Evolutionary conservation across 495 filamentous ascomycete genomes (phyloP).

Genomic region (Schizothecium vesticola): DNA sequence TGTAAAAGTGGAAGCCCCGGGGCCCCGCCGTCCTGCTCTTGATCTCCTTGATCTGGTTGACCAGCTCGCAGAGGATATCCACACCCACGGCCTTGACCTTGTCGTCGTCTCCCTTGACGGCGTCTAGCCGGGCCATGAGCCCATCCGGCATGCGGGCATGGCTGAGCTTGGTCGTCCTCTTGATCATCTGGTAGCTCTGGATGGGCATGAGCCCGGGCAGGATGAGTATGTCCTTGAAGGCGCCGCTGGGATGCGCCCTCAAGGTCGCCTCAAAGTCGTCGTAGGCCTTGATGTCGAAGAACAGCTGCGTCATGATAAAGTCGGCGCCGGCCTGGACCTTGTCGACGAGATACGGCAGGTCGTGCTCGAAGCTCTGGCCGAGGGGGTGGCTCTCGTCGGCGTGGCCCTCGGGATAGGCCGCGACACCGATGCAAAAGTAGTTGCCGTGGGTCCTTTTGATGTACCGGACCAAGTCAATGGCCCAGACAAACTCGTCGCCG

Average conservation of each 20-base stretch:
- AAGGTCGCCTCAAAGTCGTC: conserved; percentile 70
- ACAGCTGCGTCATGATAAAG: conserved; percentile 99
- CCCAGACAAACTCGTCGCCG: conserved; percentile 81
- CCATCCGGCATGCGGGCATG: conserved; percentile 72
- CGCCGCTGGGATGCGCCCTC: conserved; percentile 75
- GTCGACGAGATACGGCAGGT: conserved; percentile 85
- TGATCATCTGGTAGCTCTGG: conserved; percentile 93
- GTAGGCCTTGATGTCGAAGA: conserved; percentile 85
- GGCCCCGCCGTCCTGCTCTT: conserved; percentile 44
- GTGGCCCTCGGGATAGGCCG: conserved; percentile 92
- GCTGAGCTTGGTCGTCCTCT: conserved; percentile 89
- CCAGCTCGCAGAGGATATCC: conserved; percentile 64
- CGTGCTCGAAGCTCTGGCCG: conserved; percentile 69
- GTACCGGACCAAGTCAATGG: conserved; percentile 84
- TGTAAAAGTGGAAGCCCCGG: conserved; percentile 94
- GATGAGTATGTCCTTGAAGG: conserved; percentile 83
- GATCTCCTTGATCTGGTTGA: conserved; percentile 62
- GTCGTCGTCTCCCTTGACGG: conserved; percentile 83
- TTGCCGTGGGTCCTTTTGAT: conserved; percentile 80
- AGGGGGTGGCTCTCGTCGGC: conserved; percentile 79
- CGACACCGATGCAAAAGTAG: conserved; percentile 96
- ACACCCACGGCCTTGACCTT: conserved; percentile 74
- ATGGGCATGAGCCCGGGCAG: conserved; percentile 96
- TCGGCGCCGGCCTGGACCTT: conserved; percentile 90
- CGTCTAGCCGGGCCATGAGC: conserved; percentile 67